Evolutionary conservation across 768 basidiomycete genomes (phyloP), one percentile per base, ranked within the genome.

Genomic region (Tephrocybe sp.): DNA sequence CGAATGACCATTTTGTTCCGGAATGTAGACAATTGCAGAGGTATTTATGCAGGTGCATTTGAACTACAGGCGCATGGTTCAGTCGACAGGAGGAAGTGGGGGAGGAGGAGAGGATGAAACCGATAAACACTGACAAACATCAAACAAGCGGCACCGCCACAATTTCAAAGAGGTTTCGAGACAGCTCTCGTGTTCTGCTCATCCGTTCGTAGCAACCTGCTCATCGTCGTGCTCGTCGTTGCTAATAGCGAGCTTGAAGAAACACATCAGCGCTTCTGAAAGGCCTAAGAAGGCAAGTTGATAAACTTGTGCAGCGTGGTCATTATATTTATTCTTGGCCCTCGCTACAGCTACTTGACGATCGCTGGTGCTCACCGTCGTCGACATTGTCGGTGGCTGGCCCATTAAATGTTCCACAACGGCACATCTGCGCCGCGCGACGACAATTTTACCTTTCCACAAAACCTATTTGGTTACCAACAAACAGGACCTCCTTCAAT

Each of bases 401-500:
- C 40, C 21, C n/a, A 24, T 21, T 53, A 54, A 41, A 58, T 58
- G 57, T 43, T 12, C 8, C 36, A 50, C 37, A 1, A 21, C 34
- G 53, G 50, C 18, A 18, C 28, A 17, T 33, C 46, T 23, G 21
- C 28, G 28, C 41, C 45, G 23, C 38, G 46, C n/a, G 12, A 41
- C 12, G 42, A 25, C 37, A 30, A 23, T n/a, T 58, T 30, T 39
- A 36, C 25, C 18, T 54, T 54, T 40, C 53, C 57, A 5, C 30
- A 38, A 9, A 26, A 40, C 37, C 47, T 51, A 20, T 58, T 28
- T 21, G 37, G 26, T n/a, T 25, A 21, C 23, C 42, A 46, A 34
- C 18, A 54, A 58, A 18, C 69, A 70, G 54, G 69, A 62, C 48
- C 50, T 70, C 36, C 69, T 67, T 53, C 63, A 14, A 59, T 59